Evolutionary conservation across 75 land plant genomes (phyloP).

Genomic region (Picea glauca): DNA sequence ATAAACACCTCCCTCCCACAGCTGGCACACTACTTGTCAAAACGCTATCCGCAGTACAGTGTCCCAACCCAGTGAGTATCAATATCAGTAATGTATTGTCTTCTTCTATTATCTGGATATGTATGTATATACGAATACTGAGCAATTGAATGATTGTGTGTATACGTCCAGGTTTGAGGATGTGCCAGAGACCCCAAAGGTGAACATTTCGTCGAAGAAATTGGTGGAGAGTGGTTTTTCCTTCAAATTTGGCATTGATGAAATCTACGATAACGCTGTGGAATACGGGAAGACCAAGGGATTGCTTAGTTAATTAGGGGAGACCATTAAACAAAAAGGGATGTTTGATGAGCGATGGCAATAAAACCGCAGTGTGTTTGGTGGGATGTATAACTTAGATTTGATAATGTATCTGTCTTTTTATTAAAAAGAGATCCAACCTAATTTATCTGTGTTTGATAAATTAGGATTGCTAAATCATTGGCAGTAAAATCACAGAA

Average conservation of each 20-base stretch:
- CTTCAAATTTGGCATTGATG: constrained; percentile 43
- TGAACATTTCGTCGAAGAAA: constrained; percentile 39
- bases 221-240: constrained; percentile 39
- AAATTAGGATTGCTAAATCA: too few relatives aligned
- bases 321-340: too few relatives aligned
- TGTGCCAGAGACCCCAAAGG: constrained; percentile 31
- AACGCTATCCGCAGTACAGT: constrained; percentile 54
- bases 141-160: neutral
- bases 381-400: too few relatives aligned
- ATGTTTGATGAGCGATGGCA: too few relatives aligned
- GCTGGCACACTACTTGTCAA: constrained; percentile 47
- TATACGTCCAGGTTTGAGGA: constrained; percentile 36
- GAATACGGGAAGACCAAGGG: constrained; percentile 33
- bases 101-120: too few relatives aligned
- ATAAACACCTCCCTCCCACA: constrained; percentile 34
- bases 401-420: too few relatives aligned
- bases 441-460: too few relatives aligned
- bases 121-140: too few relatives aligned
- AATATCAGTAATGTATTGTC: too few relatives aligned
- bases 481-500: too few relatives aligned
- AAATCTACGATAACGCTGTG: constrained; percentile 38
- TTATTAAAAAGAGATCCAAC: too few relatives aligned
- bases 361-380: too few relatives aligned
- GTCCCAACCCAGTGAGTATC: constrained; percentile 51
- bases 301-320: neutral